Evolutionary conservation across 441 rosid genomes (phyloP).

Genomic region (Bocquillonia castaneifolia): DNA sequence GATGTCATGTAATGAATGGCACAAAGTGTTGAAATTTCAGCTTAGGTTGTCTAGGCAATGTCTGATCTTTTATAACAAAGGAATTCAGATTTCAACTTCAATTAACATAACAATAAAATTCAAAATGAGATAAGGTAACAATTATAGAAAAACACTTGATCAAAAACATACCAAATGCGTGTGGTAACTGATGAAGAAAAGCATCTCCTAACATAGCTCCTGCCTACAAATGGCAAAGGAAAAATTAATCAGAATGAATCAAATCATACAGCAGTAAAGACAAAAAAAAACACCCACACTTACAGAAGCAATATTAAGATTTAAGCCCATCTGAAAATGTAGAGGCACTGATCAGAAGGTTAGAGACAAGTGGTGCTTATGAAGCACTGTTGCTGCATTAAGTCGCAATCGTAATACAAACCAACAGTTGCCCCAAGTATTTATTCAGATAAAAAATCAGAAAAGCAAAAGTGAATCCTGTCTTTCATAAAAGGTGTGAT

Average conservation of each 20-base stretch:
- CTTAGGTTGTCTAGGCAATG: background rate
- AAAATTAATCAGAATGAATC: conserved; percentile 12
- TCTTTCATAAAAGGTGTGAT: too few species aligned
- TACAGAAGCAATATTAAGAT: background rate
- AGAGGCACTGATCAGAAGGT: background rate
- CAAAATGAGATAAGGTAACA: background rate
- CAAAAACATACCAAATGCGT: conserved; percentile 81
- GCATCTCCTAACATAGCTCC: conserved; percentile 99
- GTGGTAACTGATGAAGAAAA: conserved; percentile 96
- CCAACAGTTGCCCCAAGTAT: too few species aligned
- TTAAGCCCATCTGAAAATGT: background rate
- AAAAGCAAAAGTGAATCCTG: too few species aligned
- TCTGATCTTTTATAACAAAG: background rate
- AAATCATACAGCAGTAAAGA: conserved; percentile 8
- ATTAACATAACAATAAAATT: background rate
- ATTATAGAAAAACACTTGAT: conserved; percentile 1
- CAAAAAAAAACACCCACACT: background rate
- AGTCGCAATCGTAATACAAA: too few species aligned
- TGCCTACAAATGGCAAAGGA: conserved; percentile 48
- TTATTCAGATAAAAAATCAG: too few species aligned
- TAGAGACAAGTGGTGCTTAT: background rate
- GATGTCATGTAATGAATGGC: background rate
- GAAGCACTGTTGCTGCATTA: too few species aligned
- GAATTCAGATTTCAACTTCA: background rate
- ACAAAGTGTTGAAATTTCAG: background rate